Percentiles rank a stretch among this genome's conserved stretches.
These are phyloP conservation scores for Buddleja alternifolia DNA, from an alignment of 257 asterid genomes.

Conservation along the genomic window DNA sequence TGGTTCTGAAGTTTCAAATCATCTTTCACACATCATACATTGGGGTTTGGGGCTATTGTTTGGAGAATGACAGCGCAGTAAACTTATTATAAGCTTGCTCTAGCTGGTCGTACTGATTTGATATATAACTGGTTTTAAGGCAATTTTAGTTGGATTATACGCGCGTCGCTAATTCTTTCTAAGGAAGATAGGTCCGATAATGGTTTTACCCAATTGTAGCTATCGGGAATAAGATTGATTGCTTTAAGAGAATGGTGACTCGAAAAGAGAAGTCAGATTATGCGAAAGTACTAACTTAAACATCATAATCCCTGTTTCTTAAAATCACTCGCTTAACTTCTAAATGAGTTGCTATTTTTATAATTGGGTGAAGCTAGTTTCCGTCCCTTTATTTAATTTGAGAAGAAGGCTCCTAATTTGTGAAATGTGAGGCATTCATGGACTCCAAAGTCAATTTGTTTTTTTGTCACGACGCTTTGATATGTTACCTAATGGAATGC, in stretches of 20 bases:
- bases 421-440: not conserved
- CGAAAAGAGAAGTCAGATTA: not conserved
- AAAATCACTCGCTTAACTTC: not conserved
- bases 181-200: not conserved
- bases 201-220: not conserved
- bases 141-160: not conserved
- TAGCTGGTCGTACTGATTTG: not conserved
- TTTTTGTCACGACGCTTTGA: not conserved
- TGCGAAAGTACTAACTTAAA: not conserved
- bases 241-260: not conserved
- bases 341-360: not conserved
- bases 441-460: not conserved
- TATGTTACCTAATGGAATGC: not conserved
- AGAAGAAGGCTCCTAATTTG: not conserved
- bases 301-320: not conserved
- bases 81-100: slow-evolving; percentile 1
- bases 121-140: not conserved
- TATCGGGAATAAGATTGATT: not conserved
- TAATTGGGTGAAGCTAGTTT: not conserved
- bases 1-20: not conserved
- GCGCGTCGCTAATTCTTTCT: not conserved
- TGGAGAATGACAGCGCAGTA: not conserved
- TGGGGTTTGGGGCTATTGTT: not conserved
- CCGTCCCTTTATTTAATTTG: not conserved
- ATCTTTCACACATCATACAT: not conserved